These are phyloP conservation scores for Truncatella angustata DNA, from an alignment of 2,329 filamentous ascomycete genomes.

Conservation along the genomic window DNA sequence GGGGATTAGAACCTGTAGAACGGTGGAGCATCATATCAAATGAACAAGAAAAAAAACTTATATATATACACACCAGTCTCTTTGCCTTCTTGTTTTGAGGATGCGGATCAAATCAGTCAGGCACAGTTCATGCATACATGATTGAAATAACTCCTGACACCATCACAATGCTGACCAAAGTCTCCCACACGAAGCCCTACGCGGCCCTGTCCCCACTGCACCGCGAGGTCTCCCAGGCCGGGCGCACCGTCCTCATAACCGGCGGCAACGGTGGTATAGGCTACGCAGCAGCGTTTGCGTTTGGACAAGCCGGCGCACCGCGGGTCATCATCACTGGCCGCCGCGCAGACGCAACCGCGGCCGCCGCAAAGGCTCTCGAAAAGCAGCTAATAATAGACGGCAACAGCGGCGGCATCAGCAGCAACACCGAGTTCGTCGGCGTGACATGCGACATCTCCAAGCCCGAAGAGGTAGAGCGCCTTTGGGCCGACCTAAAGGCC, in stretches of 20 bases:
- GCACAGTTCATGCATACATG: neutral
- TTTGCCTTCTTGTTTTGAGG: too few species aligned
- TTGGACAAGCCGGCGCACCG: slow-evolving; percentile 36
- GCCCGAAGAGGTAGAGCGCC: slow-evolving; percentile 17
- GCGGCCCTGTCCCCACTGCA: slow-evolving; percentile 33
- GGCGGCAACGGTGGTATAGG: slow-evolving; percentile 67
- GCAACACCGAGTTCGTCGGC: slow-evolving; percentile 16
- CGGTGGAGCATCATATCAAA: too few species aligned
- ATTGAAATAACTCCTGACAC: neutral
- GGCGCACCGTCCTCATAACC: slow-evolving; percentile 61
- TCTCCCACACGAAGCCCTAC: slow-evolving; percentile 34
- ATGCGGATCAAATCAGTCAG: too few species aligned
- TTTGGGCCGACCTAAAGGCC: slow-evolving; percentile 28
- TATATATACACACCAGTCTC: too few species aligned
- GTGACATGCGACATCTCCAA: slow-evolving; percentile 24
- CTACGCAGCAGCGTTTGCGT: slow-evolving; percentile 60
- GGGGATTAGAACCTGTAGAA: too few species aligned
- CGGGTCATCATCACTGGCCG: slow-evolving; percentile 39
- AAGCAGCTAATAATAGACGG: too few species aligned
- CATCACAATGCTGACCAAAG: slow-evolving; percentile 22
- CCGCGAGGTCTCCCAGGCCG: slow-evolving; percentile 37
- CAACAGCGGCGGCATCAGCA: too few species aligned
- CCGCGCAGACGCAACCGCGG: slow-evolving; percentile 26
- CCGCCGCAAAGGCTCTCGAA: slow-evolving; percentile 23
- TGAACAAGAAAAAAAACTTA: too few species aligned